Percentiles rank a stretch among this genome's conserved stretches.
These are phyloP conservation scores for Pythium chondricola DNA, from an alignment of 352 stramenopile genomes.

Conservation along the genomic window DNA sequence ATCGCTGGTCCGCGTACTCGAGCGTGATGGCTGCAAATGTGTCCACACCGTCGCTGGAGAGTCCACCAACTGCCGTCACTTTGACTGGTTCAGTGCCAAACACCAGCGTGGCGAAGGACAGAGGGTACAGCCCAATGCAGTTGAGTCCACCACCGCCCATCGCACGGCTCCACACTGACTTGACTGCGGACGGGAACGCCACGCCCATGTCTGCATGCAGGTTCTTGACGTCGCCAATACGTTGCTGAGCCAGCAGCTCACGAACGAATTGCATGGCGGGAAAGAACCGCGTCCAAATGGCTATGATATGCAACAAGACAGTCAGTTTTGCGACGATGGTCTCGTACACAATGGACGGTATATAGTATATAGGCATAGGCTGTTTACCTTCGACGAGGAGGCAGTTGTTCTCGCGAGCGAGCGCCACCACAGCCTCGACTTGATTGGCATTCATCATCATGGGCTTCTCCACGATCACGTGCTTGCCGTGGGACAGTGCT, in stretches of 20 bases:
- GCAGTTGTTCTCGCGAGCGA: constrained; percentile 53
- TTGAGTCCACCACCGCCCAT: constrained; percentile 70
- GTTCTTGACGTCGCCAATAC: constrained; percentile 62
- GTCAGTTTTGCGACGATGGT: neutral
- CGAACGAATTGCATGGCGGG: constrained; percentile 58
- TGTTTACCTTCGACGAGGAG: constrained; percentile 76
- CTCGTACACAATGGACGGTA: neutral
- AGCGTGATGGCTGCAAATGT: constrained; percentile 42
- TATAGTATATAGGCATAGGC: neutral
- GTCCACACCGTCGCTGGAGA: constrained; percentile 44
- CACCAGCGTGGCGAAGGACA: constrained; percentile 60
- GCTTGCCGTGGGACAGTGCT: constrained; percentile 80
- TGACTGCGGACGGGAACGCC: constrained; percentile 30
- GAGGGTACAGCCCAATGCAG: constrained; percentile 70
- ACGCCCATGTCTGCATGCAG: constrained; percentile 71
- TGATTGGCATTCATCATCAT: constrained; percentile 87
- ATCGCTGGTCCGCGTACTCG: constrained; percentile 38
- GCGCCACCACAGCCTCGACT: constrained; percentile 45
- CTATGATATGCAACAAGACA: constrained; percentile 4
- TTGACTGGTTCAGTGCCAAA: constrained; percentile 41
- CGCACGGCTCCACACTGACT: constrained; percentile 50
- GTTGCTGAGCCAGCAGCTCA: constrained; percentile 34
- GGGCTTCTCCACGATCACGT: constrained; percentile 92
- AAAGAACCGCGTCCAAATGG: constrained; percentile 85
- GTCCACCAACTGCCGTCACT: constrained; percentile 38